Base-by-base conservation (phyloP, 2,329 filamentous ascomycete species). In the Ophiosphaerella narmari region DNA sequence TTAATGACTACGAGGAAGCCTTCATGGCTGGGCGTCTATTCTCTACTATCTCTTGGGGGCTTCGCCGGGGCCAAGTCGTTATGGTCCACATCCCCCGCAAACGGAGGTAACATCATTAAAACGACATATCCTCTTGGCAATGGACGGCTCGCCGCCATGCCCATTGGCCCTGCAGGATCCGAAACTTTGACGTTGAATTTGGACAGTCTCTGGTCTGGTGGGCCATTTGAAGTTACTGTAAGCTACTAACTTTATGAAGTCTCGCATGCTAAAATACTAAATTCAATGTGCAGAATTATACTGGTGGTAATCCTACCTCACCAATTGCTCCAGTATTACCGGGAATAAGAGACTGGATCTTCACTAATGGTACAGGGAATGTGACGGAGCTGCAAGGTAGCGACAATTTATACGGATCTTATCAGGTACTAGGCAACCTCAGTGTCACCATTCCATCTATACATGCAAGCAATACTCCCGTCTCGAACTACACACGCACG, bases 181-280 rank as follows among this genome's bases (percentile, higher is more conserved):
- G 78, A 81, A 41, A 74, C 71, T 21, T 44, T 81, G 5, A 73
- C 68, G 16, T 47, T 82, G 33, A 82, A 82, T 42, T 55, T 79
- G 14, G 80, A 82, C 48, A 77, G 71, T 2, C 55, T 82, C 1
- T 82, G 79, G 80, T 76, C 75, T 2, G 79, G 78, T 2, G 80
- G 80, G 0, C 79, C 79, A 0, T 82, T 82, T 48, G 71, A 78
- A 46, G 66, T 62, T 34, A 61, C 63, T 14, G 77, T 77, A 57
- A 57, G 67, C 53, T 12, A 0, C 1, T 21, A 21, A 21, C 18
- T 21, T 5, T 21, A 21, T 4, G 18, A 21, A 21, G 18, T 21
- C 18, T 21, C 18, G 18, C 18, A 21, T 21, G 18, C 18, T 21
- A 4, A 21, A 21, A 4, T 4, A 5, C 7, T n/a, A 11, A 4